Percentiles rank a stretch among this genome's conserved stretches.
Conservation (phyloP, 345 rosid species). For the Citrus trifoliata region DNA sequence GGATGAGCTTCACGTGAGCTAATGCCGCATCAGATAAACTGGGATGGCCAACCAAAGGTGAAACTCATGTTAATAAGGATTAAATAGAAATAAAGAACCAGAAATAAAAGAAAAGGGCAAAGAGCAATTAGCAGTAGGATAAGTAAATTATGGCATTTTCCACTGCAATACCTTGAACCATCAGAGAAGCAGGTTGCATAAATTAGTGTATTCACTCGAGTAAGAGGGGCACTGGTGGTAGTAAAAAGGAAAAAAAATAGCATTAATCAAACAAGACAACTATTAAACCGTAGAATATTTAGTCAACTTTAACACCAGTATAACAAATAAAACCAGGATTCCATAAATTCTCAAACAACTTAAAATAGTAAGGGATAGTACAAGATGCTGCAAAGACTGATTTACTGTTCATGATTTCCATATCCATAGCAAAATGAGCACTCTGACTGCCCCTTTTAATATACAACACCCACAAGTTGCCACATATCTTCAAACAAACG, state of each 20-base stretch:
- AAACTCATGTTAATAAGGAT: slow-evolving; percentile 9
- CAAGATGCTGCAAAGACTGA: background rate
- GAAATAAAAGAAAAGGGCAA: slow-evolving; percentile 5
- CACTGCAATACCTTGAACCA: slow-evolving; percentile 61
- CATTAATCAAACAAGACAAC: background rate
- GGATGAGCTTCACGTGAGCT: slow-evolving; percentile 87
- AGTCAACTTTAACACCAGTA: background rate
- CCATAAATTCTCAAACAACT: background rate
- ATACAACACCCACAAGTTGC: background rate
- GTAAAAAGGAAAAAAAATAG: background rate
- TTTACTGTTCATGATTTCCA: background rate
- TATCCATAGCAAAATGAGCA: background rate
- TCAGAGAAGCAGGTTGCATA: slow-evolving; percentile 80
- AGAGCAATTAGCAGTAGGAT: background rate
- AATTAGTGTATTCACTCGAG: slow-evolving; percentile 75
- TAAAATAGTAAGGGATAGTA: background rate
- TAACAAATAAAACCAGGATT: background rate
- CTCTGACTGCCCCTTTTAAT: background rate
- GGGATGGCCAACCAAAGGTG: slow-evolving; percentile 18
- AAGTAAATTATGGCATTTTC: background rate
- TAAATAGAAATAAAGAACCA: background rate
- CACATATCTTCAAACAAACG: background rate
- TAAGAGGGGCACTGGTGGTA: slow-evolving; percentile 68
- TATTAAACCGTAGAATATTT: background rate
- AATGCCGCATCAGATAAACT: slow-evolving; percentile 89